Evolutionary conservation across 2,329 filamentous ascomycete genomes (phyloP).

Genomic region (Hypoxylon rubiginosum): DNA sequence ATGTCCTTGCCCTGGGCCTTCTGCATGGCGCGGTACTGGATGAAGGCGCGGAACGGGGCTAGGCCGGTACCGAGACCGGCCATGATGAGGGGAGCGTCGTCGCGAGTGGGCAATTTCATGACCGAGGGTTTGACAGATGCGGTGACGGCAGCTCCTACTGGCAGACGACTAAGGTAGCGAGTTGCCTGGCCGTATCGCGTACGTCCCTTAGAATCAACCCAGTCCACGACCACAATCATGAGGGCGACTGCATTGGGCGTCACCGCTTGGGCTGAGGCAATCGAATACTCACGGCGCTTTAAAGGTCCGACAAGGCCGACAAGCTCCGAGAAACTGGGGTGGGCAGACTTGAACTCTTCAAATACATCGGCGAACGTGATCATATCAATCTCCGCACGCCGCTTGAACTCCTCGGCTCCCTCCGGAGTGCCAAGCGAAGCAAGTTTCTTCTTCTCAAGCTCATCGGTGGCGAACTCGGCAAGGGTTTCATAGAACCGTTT

Average conservation of each 20-base stretch:
- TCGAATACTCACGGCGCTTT: conserved; percentile 99
- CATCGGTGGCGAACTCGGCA: conserved; percentile 86
- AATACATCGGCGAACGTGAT: conserved; percentile 92
- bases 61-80: conserved; percentile 97
- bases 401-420: conserved; percentile 91
- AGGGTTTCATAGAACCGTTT: conserved; percentile 98
- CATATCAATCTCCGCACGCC: conserved; percentile 89
- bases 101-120: conserved; percentile 94
- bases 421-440: conserved; percentile 81
- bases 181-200: conserved; percentile 94
- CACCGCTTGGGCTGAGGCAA: conserved; percentile 95
- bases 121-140: conserved; percentile 97
- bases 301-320: conserved; percentile 88
- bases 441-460: conserved; percentile 84
- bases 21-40: conserved; percentile 98
- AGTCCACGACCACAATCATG: conserved; percentile 97
- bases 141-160: conserved; percentile 82
- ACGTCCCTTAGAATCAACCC: conserved; percentile 89
- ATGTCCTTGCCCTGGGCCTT: conserved; percentile 98
- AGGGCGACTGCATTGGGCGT: conserved; percentile 90
- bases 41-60: conserved; percentile 98
- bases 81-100: conserved; percentile 97
- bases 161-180: conserved; percentile 84
- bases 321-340: conserved; percentile 89
- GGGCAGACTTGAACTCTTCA: conserved; percentile 89